Evolutionary conservation across 257 asterid genomes (phyloP), one percentile per base, ranked within the genome.

Genomic region (Gentiana straminea): DNA sequence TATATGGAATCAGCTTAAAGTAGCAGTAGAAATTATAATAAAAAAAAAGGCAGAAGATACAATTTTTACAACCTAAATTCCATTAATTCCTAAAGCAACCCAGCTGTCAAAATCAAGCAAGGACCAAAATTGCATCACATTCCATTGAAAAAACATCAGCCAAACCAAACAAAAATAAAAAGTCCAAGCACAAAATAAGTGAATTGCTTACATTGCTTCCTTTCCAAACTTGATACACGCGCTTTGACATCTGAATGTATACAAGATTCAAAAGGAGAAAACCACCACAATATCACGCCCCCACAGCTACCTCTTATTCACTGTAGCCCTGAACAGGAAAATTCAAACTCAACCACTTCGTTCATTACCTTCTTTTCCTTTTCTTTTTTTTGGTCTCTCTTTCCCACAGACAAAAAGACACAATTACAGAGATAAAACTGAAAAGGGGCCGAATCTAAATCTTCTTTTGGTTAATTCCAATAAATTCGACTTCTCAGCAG

Each of bases 151-250:
- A 46, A 65, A 60, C 38, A 55, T 49, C 72, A 33, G n/a, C 24
- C n/a, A 55, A 56, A 46, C 15, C 66, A 55, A 55, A 50, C 8
- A 45, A n/a, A 54, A 55, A 50, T 50, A 64, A 58, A 57, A 54
- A 46, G 8, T 10, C 46, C 9, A 54, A 54, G 47, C 49, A 53
- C n/a, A 41, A 68, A 50, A 55, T 64, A 12, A 73, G 79, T 41
- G 46, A 41, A 41, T 41, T 10, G 9, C 95, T 84, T 74, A 91
- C 98, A 78, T 91, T 91, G 78, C 78, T 85, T 54, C 96, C 98
- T 84, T 87, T 84, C 98, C 98, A 91, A 38, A 72, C 92, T 81
- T 91, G 64, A 85, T 87, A 69, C 73, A 83, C 89, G 77, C 90
- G 93, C 78, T 82, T 86, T 69, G 94, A 95, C 96, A 91, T 91